phyloP scores from a whole-genome alignment of 192 early-diverging fungal species.

The Podila clonocystis region DNA sequence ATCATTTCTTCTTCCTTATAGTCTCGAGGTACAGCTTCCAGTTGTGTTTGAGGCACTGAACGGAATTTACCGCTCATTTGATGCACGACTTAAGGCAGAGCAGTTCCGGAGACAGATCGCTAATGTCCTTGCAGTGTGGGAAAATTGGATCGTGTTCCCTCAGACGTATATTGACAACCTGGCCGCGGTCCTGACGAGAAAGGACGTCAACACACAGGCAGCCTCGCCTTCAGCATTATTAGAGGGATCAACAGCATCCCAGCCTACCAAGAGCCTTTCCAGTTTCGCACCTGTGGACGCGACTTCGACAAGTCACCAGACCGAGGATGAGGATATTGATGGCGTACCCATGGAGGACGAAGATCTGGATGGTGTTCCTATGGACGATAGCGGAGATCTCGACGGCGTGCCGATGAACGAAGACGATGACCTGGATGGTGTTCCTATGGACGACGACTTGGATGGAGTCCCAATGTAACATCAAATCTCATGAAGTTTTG shows the following conservation, averaged over 20 bases:
- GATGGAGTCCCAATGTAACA: too few species aligned
- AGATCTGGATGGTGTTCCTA: neutral
- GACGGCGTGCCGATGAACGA: constrained; percentile 59
- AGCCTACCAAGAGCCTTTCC: neutral
- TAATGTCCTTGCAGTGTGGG: constrained; percentile 82
- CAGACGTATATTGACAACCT: constrained; percentile 69
- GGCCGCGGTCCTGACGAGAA: constrained; percentile 58
- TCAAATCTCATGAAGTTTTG: too few species aligned
- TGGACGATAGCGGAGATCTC: constrained; percentile 35
- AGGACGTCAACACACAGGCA: neutral
- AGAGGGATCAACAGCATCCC: neutral
- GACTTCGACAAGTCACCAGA: neutral
- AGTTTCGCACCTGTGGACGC: constrained; percentile 4
- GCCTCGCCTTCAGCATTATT: constrained; percentile 5
- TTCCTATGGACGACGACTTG: neutral
- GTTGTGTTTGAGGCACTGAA: constrained; percentile 77
- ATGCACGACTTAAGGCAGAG: constrained; percentile 84
- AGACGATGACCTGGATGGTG: constrained; percentile 11
- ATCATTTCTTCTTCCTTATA: neutral
- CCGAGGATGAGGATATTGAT: constrained; percentile 18
- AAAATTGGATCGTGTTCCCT: constrained; percentile 91
- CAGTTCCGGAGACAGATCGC: constrained; percentile 75
- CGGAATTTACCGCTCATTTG: constrained; percentile 70
- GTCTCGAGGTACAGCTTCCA: constrained; percentile 29
- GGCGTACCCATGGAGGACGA: constrained; percentile 12